Conservation (phyloP, 495 filamentous ascomycete genomes). For the Filosporella fistucella region DNA sequence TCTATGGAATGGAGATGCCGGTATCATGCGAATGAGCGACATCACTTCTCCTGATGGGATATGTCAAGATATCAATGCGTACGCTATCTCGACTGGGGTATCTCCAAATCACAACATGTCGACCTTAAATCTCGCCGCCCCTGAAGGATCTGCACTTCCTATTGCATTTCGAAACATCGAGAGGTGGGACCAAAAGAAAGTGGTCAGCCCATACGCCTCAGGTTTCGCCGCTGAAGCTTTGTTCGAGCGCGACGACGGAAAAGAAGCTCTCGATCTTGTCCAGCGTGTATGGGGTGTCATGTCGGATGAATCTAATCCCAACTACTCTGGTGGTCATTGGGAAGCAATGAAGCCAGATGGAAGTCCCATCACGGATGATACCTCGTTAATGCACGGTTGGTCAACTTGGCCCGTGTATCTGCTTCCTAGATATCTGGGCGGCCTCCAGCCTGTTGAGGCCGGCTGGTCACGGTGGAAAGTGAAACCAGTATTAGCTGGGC, state of each 20-base stretch:
- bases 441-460: constrained; percentile 8
- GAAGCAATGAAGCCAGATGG: constrained; percentile 15
- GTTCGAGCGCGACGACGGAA: constrained; percentile 2
- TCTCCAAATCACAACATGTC: constrained; percentile 1
- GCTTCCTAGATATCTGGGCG: constrained; percentile 13
- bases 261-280: constrained; percentile 2
- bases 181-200: constrained; percentile 8
- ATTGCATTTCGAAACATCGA: constrained; percentile 12
- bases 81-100: constrained; percentile 8
- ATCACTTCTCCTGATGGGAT: neutral
- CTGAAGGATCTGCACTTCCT: neutral
- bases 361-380: constrained; percentile 8
- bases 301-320: constrained; percentile 6
- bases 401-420: constrained; percentile 18
- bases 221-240: constrained; percentile 15
- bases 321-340: constrained; percentile 19
- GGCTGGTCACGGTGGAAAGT: constrained; percentile 11
- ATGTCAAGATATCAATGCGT: constrained; percentile 16
- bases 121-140: neutral
- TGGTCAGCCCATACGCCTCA: constrained; percentile 15
- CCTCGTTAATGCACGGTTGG: constrained; percentile 15
- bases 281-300: constrained; percentile 12
- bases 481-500: constrained; percentile 8
- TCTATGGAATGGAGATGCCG: constrained; percentile 10
- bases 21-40: constrained; percentile 12